phyloP scores from a whole-genome alignment of 2,329 filamentous ascomycete species.

The Claviceps sp. region DNA sequence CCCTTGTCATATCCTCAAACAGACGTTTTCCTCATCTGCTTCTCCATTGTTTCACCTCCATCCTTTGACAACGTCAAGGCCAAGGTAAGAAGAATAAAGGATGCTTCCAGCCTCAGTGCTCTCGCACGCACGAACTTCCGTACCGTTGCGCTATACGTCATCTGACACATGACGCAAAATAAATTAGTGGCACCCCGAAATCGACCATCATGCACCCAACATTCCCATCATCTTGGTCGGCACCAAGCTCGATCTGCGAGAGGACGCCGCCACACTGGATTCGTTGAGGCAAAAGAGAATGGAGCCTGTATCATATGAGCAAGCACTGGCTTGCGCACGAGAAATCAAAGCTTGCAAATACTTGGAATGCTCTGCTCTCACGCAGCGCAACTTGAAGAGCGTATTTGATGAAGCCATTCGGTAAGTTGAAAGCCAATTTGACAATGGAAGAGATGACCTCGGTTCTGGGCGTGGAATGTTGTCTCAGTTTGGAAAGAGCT shows the following conservation, averaged over 20 bases:
- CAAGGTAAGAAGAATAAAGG: constrained; percentile 50
- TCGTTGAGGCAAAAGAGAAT: constrained; percentile 82
- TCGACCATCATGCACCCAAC: constrained; percentile 88
- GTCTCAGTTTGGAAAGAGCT: neutral
- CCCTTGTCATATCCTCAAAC: constrained; percentile 97
- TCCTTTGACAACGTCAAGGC: constrained; percentile 98
- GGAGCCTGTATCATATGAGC: constrained; percentile 72
- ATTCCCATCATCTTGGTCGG: constrained; percentile 95
- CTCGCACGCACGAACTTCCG: no score
- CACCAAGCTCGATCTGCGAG: constrained; percentile 90
- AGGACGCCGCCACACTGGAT: constrained; percentile 72
- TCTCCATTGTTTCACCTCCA: constrained; percentile 93
- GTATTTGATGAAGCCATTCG: constrained; percentile 98
- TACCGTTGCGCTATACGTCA: neutral
- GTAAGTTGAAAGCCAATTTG: constrained; percentile 39
- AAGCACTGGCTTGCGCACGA: constrained; percentile 77
- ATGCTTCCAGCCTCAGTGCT: neutral
- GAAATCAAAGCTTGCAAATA: constrained; percentile 96
- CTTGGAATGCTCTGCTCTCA: constrained; percentile 92
- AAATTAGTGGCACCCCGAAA: constrained; percentile 84
- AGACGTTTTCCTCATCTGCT: constrained; percentile 96
- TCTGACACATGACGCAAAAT: neutral
- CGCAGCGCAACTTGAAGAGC: constrained; percentile 92
- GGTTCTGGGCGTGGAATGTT: neutral
- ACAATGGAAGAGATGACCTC: neutral